A percentile compares a stretch with the other conserved stretches of the same genome.
phyloP scores from a whole-genome alignment of 2,329 filamentous ascomycete genomes.

The Alternaria ethzedia region DNA sequence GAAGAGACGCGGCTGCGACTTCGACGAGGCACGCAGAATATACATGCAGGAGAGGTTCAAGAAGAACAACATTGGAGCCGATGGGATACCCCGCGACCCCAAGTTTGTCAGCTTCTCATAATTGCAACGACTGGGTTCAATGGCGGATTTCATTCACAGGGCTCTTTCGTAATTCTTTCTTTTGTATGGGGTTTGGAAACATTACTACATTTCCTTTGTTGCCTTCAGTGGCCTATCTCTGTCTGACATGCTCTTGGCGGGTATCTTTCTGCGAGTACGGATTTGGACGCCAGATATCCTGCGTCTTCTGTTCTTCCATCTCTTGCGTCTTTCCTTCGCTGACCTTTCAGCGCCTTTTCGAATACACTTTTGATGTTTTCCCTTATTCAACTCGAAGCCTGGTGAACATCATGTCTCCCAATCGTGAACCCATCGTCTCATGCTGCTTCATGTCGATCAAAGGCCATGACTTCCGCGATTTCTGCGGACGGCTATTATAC shows the following conservation, averaged over 20 bases:
- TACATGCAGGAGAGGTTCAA: conserved; percentile 87
- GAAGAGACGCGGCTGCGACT: conserved; percentile 80
- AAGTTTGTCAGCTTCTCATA: conserved; percentile 92
- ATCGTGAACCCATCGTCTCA: not conserved
- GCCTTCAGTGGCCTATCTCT: conserved; percentile 3
- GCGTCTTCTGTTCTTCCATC: not conserved
- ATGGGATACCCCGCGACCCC: conserved; percentile 86
- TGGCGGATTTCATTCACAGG: not conserved
- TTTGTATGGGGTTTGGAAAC: conserved; percentile 8
- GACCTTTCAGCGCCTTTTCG: not conserved
- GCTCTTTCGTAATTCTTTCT: conserved; percentile 5
- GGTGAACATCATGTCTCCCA: not conserved
- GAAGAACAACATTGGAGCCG: conserved; percentile 85
- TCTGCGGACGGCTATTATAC: not conserved
- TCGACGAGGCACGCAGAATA: conserved; percentile 87
- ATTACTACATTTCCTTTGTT: conserved; percentile 15
- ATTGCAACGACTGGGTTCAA: not conserved
- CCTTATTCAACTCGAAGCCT: not conserved
- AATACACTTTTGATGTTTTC: not conserved
- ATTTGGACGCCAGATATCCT: conserved; percentile 3
- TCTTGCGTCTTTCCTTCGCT: conserved; percentile 4
- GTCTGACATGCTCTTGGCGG: conserved; percentile 2
- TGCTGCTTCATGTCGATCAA: not conserved
- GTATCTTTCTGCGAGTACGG: conserved; percentile 1
- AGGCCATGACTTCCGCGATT: not conserved